Percentiles rank a stretch among this genome's conserved stretches.
These are phyloP conservation scores for Acanthamoeba castellanii DNA, from an alignment of 208 protist genomes.

Conservation along the genomic window DNA sequence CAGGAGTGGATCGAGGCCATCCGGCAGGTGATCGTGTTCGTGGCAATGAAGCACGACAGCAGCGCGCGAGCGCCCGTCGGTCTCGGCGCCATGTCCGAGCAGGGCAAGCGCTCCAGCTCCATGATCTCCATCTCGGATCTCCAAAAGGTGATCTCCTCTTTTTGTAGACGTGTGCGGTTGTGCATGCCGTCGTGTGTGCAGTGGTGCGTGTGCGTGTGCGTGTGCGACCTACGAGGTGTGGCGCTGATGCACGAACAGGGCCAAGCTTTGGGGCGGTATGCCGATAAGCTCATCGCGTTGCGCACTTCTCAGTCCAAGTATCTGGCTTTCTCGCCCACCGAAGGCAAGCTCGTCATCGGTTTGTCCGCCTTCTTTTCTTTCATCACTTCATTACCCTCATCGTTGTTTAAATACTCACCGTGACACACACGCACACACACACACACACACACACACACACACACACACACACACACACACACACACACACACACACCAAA, in stretches of 20 bases:
- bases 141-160: not conserved
- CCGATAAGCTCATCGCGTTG: slow-evolving; percentile 12
- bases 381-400: too few relatives aligned
- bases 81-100: not conserved
- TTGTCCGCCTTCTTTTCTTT: not conserved
- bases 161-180: too few relatives aligned
- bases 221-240: too few relatives aligned
- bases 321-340: slow-evolving; percentile 1
- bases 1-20: slow-evolving; percentile 36
- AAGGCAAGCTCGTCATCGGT: slow-evolving; percentile 21
- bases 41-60: not conserved
- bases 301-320: not conserved
- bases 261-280: not conserved
- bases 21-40: not conserved
- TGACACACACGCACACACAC: not conserved
- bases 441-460: not conserved
- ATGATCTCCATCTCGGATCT: not conserved
- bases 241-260: not conserved
- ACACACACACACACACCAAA: too few relatives aligned
- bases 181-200: too few relatives aligned
- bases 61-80: not conserved
- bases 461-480: not conserved
- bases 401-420: too few relatives aligned
- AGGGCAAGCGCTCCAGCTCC: not conserved
- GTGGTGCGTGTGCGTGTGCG: too few relatives aligned